Evolutionary conservation across 2,329 filamentous ascomycete genomes (phyloP).

Genomic region (Cladosporium sp.): DNA sequence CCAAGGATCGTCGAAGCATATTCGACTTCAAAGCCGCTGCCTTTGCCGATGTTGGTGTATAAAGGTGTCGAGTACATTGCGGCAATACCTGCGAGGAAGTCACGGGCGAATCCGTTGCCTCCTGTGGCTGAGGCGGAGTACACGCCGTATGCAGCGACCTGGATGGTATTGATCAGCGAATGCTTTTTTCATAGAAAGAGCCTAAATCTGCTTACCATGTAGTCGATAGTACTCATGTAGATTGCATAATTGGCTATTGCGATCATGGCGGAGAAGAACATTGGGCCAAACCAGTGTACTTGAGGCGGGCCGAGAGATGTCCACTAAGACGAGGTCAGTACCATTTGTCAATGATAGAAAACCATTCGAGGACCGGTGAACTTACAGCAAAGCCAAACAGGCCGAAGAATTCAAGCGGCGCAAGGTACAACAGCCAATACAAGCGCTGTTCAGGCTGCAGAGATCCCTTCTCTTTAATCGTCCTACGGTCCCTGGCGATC

Average conservation of each 20-base stretch:
- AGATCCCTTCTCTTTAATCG: conserved; percentile 55
- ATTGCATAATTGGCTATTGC: conserved; percentile 58
- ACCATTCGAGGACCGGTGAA: background rate
- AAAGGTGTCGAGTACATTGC: conserved; percentile 60
- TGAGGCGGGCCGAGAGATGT: conserved; percentile 53
- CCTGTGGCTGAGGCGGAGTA: conserved; percentile 70
- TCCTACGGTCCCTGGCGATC: conserved; percentile 51
- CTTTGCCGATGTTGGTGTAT: conserved; percentile 21
- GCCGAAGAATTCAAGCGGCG: conserved; percentile 52
- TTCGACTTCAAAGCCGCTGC: conserved; percentile 28
- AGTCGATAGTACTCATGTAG: conserved; percentile 36
- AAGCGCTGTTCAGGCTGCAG: conserved; percentile 41
- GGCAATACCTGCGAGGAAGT: conserved; percentile 66
- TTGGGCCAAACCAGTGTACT: conserved; percentile 59
- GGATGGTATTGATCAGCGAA: conserved; percentile 41
- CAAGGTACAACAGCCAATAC: conserved; percentile 27
- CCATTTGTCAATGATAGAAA: background rate
- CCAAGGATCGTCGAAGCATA: conserved; percentile 50
- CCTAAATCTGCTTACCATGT: conserved; percentile 62
- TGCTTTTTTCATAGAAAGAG: background rate
- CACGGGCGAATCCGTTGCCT: conserved; percentile 67
- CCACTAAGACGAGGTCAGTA: conserved; percentile 50
- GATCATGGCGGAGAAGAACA: conserved; percentile 59
- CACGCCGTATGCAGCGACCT: conserved; percentile 65
- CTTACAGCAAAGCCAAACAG: conserved; percentile 64